Evolutionary conservation across 1,284 basidiomycete genomes (phyloP).

Genomic region (Sanguinoderma infundibulare): DNA sequence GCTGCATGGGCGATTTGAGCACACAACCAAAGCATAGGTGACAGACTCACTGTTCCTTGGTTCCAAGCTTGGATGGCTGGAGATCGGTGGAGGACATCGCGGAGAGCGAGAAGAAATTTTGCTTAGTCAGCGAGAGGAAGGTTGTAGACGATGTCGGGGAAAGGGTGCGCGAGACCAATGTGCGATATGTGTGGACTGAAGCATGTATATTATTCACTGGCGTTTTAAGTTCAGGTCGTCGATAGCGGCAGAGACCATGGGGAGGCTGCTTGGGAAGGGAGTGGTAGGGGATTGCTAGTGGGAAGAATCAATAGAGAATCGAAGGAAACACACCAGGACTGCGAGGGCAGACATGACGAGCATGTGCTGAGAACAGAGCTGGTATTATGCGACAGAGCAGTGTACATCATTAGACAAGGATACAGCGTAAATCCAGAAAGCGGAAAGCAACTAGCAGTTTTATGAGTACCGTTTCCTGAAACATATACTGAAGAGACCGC

Average conservation of each 20-base stretch:
- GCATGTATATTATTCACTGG: too few relatives aligned
- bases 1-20: conserved; percentile 38
- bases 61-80: conserved; percentile 49
- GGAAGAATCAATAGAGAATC: too few relatives aligned
- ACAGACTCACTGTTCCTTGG: conserved; percentile 49
- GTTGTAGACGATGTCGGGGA: not conserved
- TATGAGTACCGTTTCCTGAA: conserved; percentile 2
- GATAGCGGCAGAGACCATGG: too few relatives aligned
- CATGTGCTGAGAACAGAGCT: conserved; percentile 16
- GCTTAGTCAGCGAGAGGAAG: conserved; percentile 37
- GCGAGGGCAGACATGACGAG: not conserved
- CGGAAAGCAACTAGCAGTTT: not conserved
- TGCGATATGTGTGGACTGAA: too few relatives aligned
- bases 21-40: not conserved
- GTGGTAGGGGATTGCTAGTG: too few relatives aligned
- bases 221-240: too few relatives aligned
- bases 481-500: not conserved
- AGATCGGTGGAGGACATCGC: conserved; percentile 33
- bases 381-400: conserved; percentile 24
- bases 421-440: conserved; percentile 22
- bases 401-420: conserved; percentile 28
- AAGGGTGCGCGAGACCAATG: too few relatives aligned
- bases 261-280: too few relatives aligned
- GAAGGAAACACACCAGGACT: too few relatives aligned
- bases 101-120: conserved; percentile 16